Base-by-base conservation (phyloP, 176 grass and related monocot genomes). In the Zea luxurians region DNA sequence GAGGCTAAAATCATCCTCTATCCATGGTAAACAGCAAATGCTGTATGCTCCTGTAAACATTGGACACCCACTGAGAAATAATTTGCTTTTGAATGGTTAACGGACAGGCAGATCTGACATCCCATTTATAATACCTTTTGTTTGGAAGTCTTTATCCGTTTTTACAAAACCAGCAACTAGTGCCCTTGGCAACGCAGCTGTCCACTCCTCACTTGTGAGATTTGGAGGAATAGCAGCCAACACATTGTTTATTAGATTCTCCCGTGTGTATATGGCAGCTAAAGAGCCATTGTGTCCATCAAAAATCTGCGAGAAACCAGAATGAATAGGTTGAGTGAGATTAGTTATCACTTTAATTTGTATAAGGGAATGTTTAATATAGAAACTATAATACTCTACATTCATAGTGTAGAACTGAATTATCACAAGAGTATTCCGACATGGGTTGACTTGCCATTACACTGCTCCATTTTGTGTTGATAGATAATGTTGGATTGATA, bases 101-200 rank as follows among this genome's bases (percentile, higher is more conserved):
- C 71, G 64, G 58, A 71, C 15, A 65, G 54, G 48, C 42, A 18
- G 13, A 82, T n/a, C 48, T 66, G 48, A 42, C 36, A 74, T 68
- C 37, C 9, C 63, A 70, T 61, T 76, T 57, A 74, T 37, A 70
- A 66, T 88, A 91, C 95, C 85, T 94, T 84, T 78, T 83, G 86
- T 80, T 64, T 93, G 85, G 74, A 98, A 98, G 42, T 92, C 89
- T 73, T 92, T 94, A 73, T 98, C 95, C 52, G 95, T 98, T 74
- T 98, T 98, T 57, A 98, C 95, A 81, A 98, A 98, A 63, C 95
- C 89, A 52, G 95, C 95, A 63, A 98, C 95, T 53, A 98, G 71
- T 64, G 95, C 95, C 73, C 95, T 90, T 80, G 91, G 95, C 65
- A 98, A 82, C 46, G 91, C 91, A 15, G 90, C 80, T 86, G 91